Evolutionary conservation across 768 basidiomycete species (phyloP), one percentile per base, ranked within the genome.

Genomic region (Trametes sanguinea): DNA sequence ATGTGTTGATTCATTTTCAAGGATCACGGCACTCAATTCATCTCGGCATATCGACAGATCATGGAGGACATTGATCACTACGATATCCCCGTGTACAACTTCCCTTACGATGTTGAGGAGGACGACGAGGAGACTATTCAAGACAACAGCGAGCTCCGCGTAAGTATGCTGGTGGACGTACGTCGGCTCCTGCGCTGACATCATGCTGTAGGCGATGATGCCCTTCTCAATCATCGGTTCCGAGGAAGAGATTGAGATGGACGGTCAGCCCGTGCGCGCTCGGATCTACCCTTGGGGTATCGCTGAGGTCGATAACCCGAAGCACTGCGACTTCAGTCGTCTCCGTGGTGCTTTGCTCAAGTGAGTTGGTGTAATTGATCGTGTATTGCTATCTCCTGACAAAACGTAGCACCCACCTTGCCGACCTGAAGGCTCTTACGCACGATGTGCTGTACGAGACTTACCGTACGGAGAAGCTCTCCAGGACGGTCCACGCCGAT

Each of bases 21-120:
- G 35, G 27, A 9, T 16, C 45, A 30, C 37, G 46, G 43, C 33
- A 48, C 44, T 4, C 60, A 61, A 51, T 11, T 51, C n/a, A 59
- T 60, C 67, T 9, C 67, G 35, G 11, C 11, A 33, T n/a, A 13
- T 4, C 22, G 8, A 48, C 67, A 97, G 95, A 88, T 99, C 70
- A 99, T 98, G 96, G 96, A 99, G 76, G 97, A 99, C 73, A 99
- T 99, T 68, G 96, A 98, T 71, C 85, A 98, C 80, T 98, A 98
- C 71, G 89, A 90, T 66, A 98, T 99, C 68, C 97, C 97, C 4
- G 90, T 98, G 43, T 98, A 98, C 82, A 98, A 98, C 80, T 99
- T 99, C 83, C 97, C 97, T 0, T 99, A 98, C 74, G 97, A 98
- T 68, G 89, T 96, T 6, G 97, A 99, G 75, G 97, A 99, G 75